These are phyloP conservation scores for Coemansia sp. DNA, from an alignment of 192 early-diverging fungal species.

Conservation along the genomic window DNA sequence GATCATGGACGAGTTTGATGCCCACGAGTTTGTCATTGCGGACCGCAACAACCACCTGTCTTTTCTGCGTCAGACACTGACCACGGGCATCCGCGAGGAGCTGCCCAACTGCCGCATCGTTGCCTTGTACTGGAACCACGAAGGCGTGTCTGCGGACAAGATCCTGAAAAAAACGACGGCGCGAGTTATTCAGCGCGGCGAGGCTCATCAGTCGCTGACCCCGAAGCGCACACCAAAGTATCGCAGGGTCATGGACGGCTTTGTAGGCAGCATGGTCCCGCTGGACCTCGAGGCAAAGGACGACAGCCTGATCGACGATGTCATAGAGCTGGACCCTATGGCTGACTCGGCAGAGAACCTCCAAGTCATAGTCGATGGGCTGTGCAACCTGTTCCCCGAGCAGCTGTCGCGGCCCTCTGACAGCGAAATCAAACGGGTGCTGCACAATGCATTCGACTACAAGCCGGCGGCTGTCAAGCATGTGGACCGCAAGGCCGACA, in stretches of 20 bases:
- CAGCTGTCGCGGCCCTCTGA: conserved; percentile 36
- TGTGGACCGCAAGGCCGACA: conserved; percentile 11
- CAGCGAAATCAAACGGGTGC: conserved; percentile 55
- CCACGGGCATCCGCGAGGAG: conserved; percentile 42
- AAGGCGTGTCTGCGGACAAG: conserved; percentile 28
- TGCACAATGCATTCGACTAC: conserved; percentile 49
- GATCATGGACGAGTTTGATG: conserved; percentile 57
- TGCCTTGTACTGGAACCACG: conserved; percentile 73
- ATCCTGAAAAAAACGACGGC: conserved; percentile 56
- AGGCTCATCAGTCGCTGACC: conserved; percentile 78
- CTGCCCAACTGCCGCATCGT: conserved; percentile 67
- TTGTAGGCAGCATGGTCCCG: conserved; percentile 54
- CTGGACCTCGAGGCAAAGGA: conserved; percentile 53
- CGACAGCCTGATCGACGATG: conserved; percentile 56
- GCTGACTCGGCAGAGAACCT: conserved; percentile 55
- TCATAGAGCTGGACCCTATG: conserved; percentile 58
- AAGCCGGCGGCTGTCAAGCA: conserved; percentile 40
- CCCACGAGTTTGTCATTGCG: conserved; percentile 67
- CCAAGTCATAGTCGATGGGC: conserved; percentile 41
- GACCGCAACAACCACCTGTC: conserved; percentile 74
- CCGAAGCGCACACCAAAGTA: conserved; percentile 61
- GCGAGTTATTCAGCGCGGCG: conserved; percentile 66
- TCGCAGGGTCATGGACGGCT: conserved; percentile 56
- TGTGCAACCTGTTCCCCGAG: conserved; percentile 42
- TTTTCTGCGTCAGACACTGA: conserved; percentile 55